phyloP scores from a whole-genome alignment of 495 filamentous ascomycete species.

The Amorphotheca resinae region DNA sequence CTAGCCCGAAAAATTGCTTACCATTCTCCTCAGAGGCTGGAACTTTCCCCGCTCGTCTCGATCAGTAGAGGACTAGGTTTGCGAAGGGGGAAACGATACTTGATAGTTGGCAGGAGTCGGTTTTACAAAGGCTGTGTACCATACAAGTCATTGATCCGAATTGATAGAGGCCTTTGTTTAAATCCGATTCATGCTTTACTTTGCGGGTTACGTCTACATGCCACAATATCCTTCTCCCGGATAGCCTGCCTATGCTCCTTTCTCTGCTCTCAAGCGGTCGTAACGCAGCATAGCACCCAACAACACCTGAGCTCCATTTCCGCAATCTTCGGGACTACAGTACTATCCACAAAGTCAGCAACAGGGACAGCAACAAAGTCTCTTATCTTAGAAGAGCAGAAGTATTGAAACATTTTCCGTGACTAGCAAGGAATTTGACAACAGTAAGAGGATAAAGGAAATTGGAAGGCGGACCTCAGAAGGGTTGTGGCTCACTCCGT shows the following conservation, averaged over 20 bases:
- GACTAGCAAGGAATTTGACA: too few species aligned
- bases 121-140: slow-evolving; percentile 14
- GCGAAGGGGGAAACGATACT: slow-evolving; percentile 1
- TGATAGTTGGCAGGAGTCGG: slow-evolving; percentile 5
- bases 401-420: too few species aligned
- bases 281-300: slow-evolving; percentile 19
- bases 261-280: slow-evolving; percentile 18
- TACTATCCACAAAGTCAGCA: too few species aligned
- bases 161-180: slow-evolving; percentile 13
- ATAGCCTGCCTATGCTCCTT: neutral
- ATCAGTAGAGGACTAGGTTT: slow-evolving; percentile 30
- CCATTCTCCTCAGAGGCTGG: slow-evolving; percentile 53
- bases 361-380: too few species aligned
- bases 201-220: neutral
- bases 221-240: neutral
- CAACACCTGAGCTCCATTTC: slow-evolving; percentile 20
- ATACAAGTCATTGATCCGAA: slow-evolving; percentile 16
- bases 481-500: slow-evolving; percentile 36
- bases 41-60: slow-evolving; percentile 71
- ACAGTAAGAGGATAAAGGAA: too few species aligned
- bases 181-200: neutral
- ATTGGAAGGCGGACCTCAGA: too few species aligned
- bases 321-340: slow-evolving; percentile 30
- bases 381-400: too few species aligned
- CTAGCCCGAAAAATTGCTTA: neutral